These are phyloP conservation scores for Phytophthora chlamydospora DNA, from an alignment of 352 stramenopile species.

Conservation along the genomic window DNA sequence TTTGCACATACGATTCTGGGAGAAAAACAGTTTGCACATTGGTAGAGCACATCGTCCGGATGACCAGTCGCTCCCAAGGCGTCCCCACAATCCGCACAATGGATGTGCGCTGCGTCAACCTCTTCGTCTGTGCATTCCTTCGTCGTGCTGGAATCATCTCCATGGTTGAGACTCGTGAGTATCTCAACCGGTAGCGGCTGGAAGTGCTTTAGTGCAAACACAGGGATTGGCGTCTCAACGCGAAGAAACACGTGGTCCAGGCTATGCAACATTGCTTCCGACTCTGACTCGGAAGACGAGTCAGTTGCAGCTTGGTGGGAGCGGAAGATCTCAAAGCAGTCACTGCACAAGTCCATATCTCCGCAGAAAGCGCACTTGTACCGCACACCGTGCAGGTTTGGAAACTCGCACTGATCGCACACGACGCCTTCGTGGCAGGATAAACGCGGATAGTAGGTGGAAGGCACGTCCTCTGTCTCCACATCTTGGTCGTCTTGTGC, in stretches of 20 bases:
- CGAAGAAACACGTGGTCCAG: conserved; percentile 71
- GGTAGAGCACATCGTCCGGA: conserved; percentile 52
- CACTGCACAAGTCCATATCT: conserved; percentile 74
- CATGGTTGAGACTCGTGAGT: conserved; percentile 33
- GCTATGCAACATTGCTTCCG: conserved; percentile 42
- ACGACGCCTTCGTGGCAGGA: conserved; percentile 69
- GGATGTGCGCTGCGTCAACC: conserved; percentile 1
- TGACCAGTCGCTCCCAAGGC: conserved; percentile 22
- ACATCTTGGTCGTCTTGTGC: conserved; percentile 1
- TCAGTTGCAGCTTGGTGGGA: conserved; percentile 28
- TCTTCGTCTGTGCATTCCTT: conserved; percentile 14
- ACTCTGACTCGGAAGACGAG: conserved; percentile 26
- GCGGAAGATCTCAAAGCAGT: conserved; percentile 62
- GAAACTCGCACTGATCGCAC: conserved; percentile 70
- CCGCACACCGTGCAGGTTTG: conserved; percentile 57
- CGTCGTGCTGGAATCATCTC: not conserved
- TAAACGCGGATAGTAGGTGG: conserved; percentile 55
- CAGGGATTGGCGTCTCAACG: conserved; percentile 63
- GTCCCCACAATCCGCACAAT: conserved; percentile 42
- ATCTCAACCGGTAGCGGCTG: conserved; percentile 34
- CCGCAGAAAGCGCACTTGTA: conserved; percentile 81
- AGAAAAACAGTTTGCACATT: conserved; percentile 68
- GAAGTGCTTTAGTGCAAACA: conserved; percentile 68
- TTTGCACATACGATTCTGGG: conserved; percentile 50
- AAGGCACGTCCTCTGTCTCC: not conserved